phyloP scores from a whole-genome alignment of 371 early-diverging fungal species.

The Rhizomucor pusillus region DNA sequence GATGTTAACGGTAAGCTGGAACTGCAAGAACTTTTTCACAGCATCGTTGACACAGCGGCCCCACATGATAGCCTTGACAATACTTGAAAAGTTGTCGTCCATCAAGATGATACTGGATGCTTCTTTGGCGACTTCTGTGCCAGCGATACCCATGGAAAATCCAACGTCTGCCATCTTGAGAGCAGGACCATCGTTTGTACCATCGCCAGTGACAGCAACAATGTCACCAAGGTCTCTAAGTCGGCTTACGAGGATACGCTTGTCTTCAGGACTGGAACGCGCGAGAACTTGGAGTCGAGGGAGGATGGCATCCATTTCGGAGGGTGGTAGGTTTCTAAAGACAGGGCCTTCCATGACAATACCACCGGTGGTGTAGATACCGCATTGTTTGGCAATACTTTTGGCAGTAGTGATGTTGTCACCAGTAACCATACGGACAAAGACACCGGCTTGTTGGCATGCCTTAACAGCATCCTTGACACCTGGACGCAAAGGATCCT shows the following conservation, averaged over 20 bases:
- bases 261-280: conserved; percentile 71
- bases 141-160: conserved; percentile 77
- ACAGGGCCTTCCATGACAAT: conserved; percentile 67
- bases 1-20: conserved; percentile 74
- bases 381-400: conserved; percentile 67
- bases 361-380: conserved; percentile 62
- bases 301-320: conserved; percentile 60
- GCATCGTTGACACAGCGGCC: conserved; percentile 75
- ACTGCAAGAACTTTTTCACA: conserved; percentile 77
- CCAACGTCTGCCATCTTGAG: conserved; percentile 77
- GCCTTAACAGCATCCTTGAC: conserved; percentile 63
- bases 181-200: conserved; percentile 76
- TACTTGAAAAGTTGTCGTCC: conserved; percentile 75
- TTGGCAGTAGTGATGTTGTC: conserved; percentile 70
- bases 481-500: conserved; percentile 73
- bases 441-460: conserved; percentile 72
- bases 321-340: conserved; percentile 55
- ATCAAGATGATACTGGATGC: conserved; percentile 75
- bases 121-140: conserved; percentile 80
- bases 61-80: conserved; percentile 74
- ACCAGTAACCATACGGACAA: conserved; percentile 84
- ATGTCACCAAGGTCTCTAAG: conserved; percentile 63
- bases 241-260: conserved; percentile 62
- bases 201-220: conserved; percentile 81
- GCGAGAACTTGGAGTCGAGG: conserved; percentile 72